Evolutionary conservation across 139 green algal species (phyloP).

Genomic region (Chlorokybus atmophyticus): DNA sequence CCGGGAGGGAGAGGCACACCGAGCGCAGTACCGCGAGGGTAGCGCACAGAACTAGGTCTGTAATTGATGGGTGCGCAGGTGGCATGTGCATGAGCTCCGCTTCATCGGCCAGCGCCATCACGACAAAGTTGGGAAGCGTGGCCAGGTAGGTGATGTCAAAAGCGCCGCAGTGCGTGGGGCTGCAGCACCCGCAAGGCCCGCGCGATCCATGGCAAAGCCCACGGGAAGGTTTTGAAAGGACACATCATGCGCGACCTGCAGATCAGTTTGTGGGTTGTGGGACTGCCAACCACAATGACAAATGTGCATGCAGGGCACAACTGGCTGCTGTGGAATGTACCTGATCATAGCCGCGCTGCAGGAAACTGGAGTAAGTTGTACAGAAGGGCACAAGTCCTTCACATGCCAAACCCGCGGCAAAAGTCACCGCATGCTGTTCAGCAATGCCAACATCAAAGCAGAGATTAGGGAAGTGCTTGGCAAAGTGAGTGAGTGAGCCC

Average conservation of each 20-base stretch:
- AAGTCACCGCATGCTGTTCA: slow-evolving; percentile 95
- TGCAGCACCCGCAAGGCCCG: slow-evolving; percentile 93
- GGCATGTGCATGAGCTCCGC: slow-evolving; percentile 46
- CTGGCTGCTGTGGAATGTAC: too few relatives aligned
- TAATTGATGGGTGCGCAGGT: slow-evolving; percentile 83
- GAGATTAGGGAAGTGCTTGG: slow-evolving; percentile 43
- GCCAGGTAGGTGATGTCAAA: slow-evolving; percentile 94
- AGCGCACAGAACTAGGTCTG: slow-evolving; percentile 76
- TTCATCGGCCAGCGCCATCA: slow-evolving; percentile 87
- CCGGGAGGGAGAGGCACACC: slow-evolving; percentile 69
- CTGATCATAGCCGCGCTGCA: slow-evolving; percentile 90
- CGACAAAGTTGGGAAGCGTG: slow-evolving; percentile 91
- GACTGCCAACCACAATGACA: too few relatives aligned
- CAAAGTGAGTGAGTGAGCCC: slow-evolving; percentile 77
- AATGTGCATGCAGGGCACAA: too few relatives aligned
- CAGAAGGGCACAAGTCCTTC: slow-evolving; percentile 88
- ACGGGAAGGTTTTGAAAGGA: slow-evolving; percentile 94
- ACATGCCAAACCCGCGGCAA: slow-evolving; percentile 81
- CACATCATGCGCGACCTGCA: slow-evolving; percentile 91
- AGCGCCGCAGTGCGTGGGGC: slow-evolving; percentile 83
- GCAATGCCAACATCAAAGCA: slow-evolving; percentile 97
- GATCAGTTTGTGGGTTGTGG: too few relatives aligned
- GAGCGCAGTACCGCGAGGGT: slow-evolving; percentile 85
- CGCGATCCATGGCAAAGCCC: slow-evolving; percentile 96
- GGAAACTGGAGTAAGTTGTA: slow-evolving; percentile 95